Evolutionary conservation across 495 filamentous ascomycete genomes (phyloP).

Genomic region (Hypoxylon fragiforme): DNA sequence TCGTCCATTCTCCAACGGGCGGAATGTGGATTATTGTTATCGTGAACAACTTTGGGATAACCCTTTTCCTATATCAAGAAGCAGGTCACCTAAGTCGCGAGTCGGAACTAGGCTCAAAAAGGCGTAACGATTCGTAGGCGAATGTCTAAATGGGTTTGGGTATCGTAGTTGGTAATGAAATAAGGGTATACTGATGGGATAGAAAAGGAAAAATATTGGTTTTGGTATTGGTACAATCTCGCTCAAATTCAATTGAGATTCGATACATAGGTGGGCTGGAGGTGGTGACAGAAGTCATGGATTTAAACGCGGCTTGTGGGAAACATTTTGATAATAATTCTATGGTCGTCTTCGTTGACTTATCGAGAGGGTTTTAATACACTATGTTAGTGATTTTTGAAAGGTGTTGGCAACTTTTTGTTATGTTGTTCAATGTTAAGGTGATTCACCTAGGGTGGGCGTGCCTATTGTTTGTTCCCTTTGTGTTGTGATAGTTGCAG

Average conservation of each 20-base stretch:
- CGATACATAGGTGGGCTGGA: conserved; percentile 23
- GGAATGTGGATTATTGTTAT: not conserved
- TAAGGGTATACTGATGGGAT: conserved; percentile 21
- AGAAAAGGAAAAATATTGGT: conserved; percentile 14
- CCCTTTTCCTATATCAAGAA: no score
- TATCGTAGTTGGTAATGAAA: conserved; percentile 17
- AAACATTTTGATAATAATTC: conserved; percentile 33
- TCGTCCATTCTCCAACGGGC: conserved; percentile 53
- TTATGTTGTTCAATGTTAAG: conserved; percentile 9
- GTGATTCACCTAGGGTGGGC: conserved; percentile 9
- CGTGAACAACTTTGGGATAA: conserved; percentile 4
- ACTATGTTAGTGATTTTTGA: conserved; percentile 8
- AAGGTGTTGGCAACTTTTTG: no score
- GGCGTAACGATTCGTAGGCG: conserved; percentile 5
- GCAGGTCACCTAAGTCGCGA: no score
- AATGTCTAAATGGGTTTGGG: conserved; percentile 12
- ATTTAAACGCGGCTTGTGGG: conserved; percentile 36
- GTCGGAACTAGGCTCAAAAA: conserved; percentile 3
- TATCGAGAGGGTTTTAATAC: conserved; percentile 11
- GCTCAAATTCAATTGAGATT: conserved; percentile 11
- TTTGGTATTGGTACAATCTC: conserved; percentile 21
- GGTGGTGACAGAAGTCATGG: conserved; percentile 38
- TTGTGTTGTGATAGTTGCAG: conserved; percentile 16
- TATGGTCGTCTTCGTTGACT: conserved; percentile 20
- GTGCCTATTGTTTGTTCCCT: conserved; percentile 1